phyloP scores from a whole-genome alignment of 2,329 filamentous ascomycete species.

The Pezicula carpinea region DNA sequence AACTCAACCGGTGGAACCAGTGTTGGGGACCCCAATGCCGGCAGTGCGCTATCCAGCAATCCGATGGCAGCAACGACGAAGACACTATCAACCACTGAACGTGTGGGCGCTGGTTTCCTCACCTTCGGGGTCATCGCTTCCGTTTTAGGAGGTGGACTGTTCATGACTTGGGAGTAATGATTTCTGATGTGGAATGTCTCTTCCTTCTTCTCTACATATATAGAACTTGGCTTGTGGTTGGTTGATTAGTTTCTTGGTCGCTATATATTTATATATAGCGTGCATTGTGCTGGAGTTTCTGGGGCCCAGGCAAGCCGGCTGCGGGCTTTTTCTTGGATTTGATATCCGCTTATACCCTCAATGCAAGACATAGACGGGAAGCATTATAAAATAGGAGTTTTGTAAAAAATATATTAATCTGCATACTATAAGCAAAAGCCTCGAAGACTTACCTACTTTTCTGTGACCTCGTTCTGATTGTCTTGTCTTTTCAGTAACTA shows the following conservation, averaged over 20 bases:
- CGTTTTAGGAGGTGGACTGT: slow-evolving; percentile 51
- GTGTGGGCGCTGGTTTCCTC: slow-evolving; percentile 62
- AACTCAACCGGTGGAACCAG: slow-evolving; percentile 55
- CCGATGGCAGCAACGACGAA: not conserved
- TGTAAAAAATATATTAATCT: too few species aligned
- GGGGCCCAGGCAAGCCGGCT: too few species aligned
- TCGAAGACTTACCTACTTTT: too few species aligned
- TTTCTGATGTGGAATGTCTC: not conserved
- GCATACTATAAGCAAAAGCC: too few species aligned
- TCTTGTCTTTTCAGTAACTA: too few species aligned
- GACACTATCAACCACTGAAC: slow-evolving; percentile 48
- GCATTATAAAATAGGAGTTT: too few species aligned
- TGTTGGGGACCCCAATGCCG: slow-evolving; percentile 29
- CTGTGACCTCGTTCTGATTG: too few species aligned
- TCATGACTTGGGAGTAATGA: slow-evolving; percentile 30
- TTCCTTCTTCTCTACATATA: too few species aligned
- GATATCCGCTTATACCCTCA: not conserved
- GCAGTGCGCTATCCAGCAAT: slow-evolving; percentile 2
- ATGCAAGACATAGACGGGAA: not conserved
- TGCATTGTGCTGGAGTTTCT: not conserved
- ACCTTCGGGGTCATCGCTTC: slow-evolving; percentile 50
- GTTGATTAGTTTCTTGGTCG: too few species aligned
- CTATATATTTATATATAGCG: not conserved
- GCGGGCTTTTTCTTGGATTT: not conserved
- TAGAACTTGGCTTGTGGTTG: too few species aligned